Evolutionary conservation across 1,284 basidiomycete genomes (phyloP), one percentile per base, ranked within the genome.

Genomic region (Marasmius sp.): DNA sequence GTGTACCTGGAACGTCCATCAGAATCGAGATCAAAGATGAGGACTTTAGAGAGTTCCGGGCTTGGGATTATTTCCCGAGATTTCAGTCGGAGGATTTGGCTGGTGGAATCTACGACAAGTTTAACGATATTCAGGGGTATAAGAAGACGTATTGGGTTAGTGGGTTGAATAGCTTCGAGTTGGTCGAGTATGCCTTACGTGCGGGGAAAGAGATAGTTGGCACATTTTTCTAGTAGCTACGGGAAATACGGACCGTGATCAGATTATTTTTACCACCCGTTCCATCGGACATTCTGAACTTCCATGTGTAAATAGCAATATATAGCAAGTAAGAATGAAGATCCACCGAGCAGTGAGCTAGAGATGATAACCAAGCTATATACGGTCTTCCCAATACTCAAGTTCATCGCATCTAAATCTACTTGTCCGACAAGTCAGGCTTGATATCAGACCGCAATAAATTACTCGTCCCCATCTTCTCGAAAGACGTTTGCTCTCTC

Each of bases 131-230:
- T 8, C 61, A 63, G 18, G 61, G 61, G 11, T 41, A 63, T 41
- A 38, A 43, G 16, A 51, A 57, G 11, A 63, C 61, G 18, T 63
- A 53, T 47, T 63, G 55, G 48, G 52, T 54, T 1, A 59, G 57
- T 49, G 61, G 53, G 16, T 52, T 63, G 54, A 59, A 63, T 38
- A 37, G 61, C 33, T 63, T 63, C 22, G 61, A 63, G 55, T 56
- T 49, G 7, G 58, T 63, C 3, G 61, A 63, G 48, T 51, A 47
- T 57, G 61, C 54, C 1, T 51, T 63, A 11, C 20, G 58, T 16
- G 53, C 61, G n/a, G 61, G 53, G n/a, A 59, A 63, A 27, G 61
- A 63, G 38, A 45, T 63, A 3, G 61, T 63, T 9, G 58, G 12
- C 3, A 56, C 47, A 5, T 59, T 50, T 38, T 58, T 58, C 47